These are phyloP conservation scores for Aureobasidium sp. DNA, from an alignment of 2,329 filamentous ascomycete species.

Conservation along the genomic window DNA sequence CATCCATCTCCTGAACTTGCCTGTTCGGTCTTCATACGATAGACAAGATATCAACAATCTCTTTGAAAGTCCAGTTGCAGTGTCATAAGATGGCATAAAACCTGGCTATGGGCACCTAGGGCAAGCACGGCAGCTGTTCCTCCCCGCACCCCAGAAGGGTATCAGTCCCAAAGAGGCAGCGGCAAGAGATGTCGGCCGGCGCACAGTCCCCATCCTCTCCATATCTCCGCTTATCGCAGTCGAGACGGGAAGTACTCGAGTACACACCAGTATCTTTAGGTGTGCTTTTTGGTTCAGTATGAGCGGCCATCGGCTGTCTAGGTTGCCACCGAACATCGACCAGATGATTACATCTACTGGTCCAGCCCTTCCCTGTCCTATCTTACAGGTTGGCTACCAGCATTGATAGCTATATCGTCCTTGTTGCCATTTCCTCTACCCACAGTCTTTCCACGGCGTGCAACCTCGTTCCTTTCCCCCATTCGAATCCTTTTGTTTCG, in stretches of 20 bases:
- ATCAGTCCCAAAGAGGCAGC: background rate
- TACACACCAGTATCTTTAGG: background rate
- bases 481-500: background rate
- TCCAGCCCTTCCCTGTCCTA: background rate
- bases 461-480: background rate
- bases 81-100: background rate
- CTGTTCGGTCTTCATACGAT: background rate
- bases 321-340: background rate
- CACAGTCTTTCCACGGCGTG: background rate
- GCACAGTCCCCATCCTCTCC: background rate
- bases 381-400: background rate
- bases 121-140: background rate
- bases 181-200: background rate
- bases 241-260: background rate
- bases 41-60: background rate
- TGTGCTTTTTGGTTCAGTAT: constrained; percentile 8
- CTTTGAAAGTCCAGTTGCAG: background rate
- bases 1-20: background rate
- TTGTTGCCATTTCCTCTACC: background rate
- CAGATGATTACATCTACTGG: background rate
- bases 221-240: constrained; percentile 13
- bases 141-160: background rate
- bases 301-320: background rate
- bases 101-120: background rate
- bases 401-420: background rate